Percentiles rank a stretch among this genome's conserved stretches.
Evolutionary conservation across 129 eudicot genomes (phyloP).

Genomic region (Glebionis coronaria): DNA sequence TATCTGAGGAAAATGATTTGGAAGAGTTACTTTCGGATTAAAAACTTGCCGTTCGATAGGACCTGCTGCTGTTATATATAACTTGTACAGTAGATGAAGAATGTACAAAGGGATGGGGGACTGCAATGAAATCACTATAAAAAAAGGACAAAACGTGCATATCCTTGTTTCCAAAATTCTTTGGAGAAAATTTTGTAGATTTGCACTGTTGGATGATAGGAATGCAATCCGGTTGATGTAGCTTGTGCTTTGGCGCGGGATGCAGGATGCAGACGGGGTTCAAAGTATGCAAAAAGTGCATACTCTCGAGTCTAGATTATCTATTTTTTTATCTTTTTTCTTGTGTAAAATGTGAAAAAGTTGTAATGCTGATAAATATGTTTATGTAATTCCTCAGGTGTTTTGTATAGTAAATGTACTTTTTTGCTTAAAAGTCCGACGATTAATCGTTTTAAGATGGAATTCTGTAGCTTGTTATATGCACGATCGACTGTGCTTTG

Average conservation of each 20-base stretch:
- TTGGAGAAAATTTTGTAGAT: conserved; percentile 27
- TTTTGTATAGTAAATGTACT: too few relatives aligned
- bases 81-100: neutral
- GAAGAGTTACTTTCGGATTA: conserved; percentile 83
- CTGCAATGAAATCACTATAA: neutral
- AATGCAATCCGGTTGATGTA: neutral
- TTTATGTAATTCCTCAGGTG: too few relatives aligned
- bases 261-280: too few relatives aligned
- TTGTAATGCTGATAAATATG: too few relatives aligned
- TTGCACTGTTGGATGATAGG: neutral
- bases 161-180: neutral
- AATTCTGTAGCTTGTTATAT: too few relatives aligned
- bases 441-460: too few relatives aligned
- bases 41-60: neutral
- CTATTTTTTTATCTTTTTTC: too few relatives aligned
- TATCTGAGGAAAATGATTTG: conserved; percentile 73
- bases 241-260: neutral
- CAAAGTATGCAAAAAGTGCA: too few relatives aligned
- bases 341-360: too few relatives aligned
- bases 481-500: too few relatives aligned
- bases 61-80: neutral
- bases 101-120: neutral
- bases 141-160: neutral
- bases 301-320: too few relatives aligned
- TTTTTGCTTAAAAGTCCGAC: too few relatives aligned